Conservation (phyloP, 1,284 basidiomycete genomes). For the Stereum hirsutum region DNA sequence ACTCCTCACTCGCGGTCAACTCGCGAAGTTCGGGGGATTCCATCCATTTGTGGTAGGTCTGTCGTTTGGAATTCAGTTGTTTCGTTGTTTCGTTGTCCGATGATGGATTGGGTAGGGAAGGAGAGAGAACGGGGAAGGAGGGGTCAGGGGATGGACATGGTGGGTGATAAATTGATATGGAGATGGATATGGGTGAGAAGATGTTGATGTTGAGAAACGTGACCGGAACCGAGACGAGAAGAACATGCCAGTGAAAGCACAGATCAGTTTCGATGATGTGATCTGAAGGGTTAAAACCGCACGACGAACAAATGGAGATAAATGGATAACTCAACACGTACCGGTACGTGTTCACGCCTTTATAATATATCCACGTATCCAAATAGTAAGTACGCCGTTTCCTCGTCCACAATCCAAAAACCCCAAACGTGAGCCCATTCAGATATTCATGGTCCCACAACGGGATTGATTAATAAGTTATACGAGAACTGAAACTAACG, state of each 20-base stretch:
- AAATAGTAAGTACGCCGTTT: too few relatives aligned
- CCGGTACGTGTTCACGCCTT: slow-evolving; percentile 54
- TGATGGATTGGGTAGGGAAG: background rate
- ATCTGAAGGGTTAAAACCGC: background rate
- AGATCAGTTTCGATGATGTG: too few relatives aligned
- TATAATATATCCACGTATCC: too few relatives aligned
- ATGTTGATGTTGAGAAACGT: background rate
- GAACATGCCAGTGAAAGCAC: too few relatives aligned
- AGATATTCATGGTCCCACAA: too few relatives aligned
- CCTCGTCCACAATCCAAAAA: too few relatives aligned
- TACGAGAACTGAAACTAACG: too few relatives aligned
- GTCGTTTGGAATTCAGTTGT: too few relatives aligned
- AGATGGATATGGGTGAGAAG: background rate
- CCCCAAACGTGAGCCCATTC: too few relatives aligned
- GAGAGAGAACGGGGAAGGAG: background rate
- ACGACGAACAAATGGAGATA: background rate
- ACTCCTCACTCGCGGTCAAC: slow-evolving; percentile 81
- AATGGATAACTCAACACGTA: slow-evolving; percentile 20
- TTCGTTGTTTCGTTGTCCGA: too few relatives aligned
- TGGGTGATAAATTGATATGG: slow-evolving; percentile 32
- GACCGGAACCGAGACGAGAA: too few relatives aligned
- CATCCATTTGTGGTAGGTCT: slow-evolving; percentile 96
- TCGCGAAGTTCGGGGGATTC: slow-evolving; percentile 62
- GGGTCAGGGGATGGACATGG: slow-evolving; percentile 48
- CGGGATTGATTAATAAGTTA: too few relatives aligned